Conservation (phyloP, 2,329 filamentous ascomycete species). For the Alternaria postmessia region DNA sequence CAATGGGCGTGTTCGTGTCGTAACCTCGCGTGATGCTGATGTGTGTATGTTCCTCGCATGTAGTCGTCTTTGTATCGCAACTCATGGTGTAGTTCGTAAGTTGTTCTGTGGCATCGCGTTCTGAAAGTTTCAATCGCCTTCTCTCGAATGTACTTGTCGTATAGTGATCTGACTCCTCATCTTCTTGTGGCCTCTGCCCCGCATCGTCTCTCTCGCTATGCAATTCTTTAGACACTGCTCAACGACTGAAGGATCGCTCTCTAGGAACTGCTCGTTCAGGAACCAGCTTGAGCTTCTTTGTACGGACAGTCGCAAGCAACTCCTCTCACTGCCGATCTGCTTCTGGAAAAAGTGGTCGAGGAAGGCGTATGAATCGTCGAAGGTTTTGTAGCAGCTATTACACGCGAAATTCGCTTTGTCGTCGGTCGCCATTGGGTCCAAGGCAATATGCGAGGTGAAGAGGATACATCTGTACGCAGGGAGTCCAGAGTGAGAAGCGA, state of each 20-base stretch:
- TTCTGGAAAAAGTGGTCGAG: slow-evolving; percentile 48
- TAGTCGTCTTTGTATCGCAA: neutral
- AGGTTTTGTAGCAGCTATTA: slow-evolving; percentile 47
- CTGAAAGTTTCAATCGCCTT: neutral
- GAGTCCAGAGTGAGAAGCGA: slow-evolving; percentile 44
- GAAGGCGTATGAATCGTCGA: slow-evolving; percentile 47
- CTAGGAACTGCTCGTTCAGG: slow-evolving; percentile 27
- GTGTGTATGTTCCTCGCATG: neutral
- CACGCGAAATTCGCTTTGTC: slow-evolving; percentile 44
- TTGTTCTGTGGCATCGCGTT: neutral
- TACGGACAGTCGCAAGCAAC: slow-evolving; percentile 30
- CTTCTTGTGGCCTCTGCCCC: slow-evolving; percentile 28
- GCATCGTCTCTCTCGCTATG: slow-evolving; percentile 39
- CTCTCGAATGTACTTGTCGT: slow-evolving; percentile 20
- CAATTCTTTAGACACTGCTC: slow-evolving; percentile 47
- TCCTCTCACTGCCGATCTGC: slow-evolving; percentile 42
- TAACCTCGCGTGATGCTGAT: neutral
- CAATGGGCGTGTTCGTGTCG: neutral
- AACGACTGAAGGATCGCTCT: slow-evolving; percentile 36
- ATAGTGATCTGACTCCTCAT: slow-evolving; percentile 25
- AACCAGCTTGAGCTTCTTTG: slow-evolving; percentile 23
- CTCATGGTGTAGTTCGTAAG: neutral
- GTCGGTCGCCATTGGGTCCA: slow-evolving; percentile 8
- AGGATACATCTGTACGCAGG: slow-evolving; percentile 41
- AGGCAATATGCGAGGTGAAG: slow-evolving; percentile 40